These are phyloP conservation scores for Colletotrichum sp. DNA, from an alignment of 2,329 filamentous ascomycete species.

Conservation along the genomic window DNA sequence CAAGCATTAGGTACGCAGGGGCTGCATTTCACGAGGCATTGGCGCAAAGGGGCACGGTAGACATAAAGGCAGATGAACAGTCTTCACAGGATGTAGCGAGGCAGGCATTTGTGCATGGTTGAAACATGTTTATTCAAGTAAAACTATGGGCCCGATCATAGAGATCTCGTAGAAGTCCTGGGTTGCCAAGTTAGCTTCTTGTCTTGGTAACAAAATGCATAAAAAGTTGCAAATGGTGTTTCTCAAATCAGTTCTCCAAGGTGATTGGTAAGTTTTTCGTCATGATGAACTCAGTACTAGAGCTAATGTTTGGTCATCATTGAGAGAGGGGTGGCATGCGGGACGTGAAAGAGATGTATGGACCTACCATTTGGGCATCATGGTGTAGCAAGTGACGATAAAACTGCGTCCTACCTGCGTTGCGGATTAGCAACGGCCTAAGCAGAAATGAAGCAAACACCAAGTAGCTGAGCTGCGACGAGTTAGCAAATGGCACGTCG, in stretches of 20 bases:
- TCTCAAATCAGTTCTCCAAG: slow-evolving; percentile 66
- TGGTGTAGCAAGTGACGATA: not conserved
- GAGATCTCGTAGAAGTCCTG: not conserved
- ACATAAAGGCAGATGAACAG: not conserved
- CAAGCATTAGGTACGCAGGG: slow-evolving; percentile 35
- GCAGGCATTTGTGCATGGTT: not conserved
- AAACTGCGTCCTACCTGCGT: slow-evolving; percentile 17
- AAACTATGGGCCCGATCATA: not conserved
- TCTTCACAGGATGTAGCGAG: not conserved
- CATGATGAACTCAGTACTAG: slow-evolving; percentile 59
- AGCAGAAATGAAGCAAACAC: not conserved
- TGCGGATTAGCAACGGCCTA: slow-evolving; percentile 1
- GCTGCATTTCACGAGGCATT: not conserved
- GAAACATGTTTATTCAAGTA: not conserved
- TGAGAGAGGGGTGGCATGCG: slow-evolving; percentile 34
- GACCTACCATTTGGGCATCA: slow-evolving; percentile 1
- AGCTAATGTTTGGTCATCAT: slow-evolving; percentile 54
- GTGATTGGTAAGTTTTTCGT: slow-evolving; percentile 59
- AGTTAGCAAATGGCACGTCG: not conserved
- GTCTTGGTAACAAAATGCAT: not conserved
- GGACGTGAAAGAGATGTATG: not conserved
- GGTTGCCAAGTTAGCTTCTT: slow-evolving; percentile 2
- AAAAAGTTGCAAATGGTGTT: slow-evolving; percentile 22
- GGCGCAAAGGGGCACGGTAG: not conserved
- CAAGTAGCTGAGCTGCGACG: not conserved